Evolutionary conservation across 108 stramenopile genomes (phyloP).

Genomic region (Skeletonema grethae): DNA sequence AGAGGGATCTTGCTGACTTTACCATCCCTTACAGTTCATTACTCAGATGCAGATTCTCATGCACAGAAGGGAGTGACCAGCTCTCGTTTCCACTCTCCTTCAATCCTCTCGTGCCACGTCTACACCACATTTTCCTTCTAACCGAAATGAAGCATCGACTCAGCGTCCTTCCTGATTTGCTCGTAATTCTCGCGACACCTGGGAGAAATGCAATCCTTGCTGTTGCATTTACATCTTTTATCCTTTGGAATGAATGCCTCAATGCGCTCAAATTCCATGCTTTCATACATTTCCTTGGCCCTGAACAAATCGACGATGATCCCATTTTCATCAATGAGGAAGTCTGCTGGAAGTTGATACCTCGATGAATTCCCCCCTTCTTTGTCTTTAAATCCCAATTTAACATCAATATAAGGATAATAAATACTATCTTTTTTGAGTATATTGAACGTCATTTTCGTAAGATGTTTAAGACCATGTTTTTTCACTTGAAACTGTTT

Average conservation of each 20-base stretch:
- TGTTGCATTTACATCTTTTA: slow-evolving; percentile 15
- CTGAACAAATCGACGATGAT: slow-evolving; percentile 12
- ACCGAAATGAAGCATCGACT: background rate
- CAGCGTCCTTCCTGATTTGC: background rate
- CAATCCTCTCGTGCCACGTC: too few species aligned
- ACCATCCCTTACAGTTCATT: background rate
- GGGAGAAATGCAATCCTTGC: slow-evolving; percentile 13
- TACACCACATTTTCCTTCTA: background rate
- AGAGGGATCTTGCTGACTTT: too few species aligned
- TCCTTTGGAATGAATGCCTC: slow-evolving; percentile 15
- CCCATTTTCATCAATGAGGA: slow-evolving; percentile 20
- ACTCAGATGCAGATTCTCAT: too few species aligned
- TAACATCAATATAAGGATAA: background rate
- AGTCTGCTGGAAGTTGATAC: slow-evolving; percentile 12
- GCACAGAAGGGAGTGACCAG: too few species aligned
- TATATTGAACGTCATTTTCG: too few species aligned
- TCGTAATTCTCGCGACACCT: background rate
- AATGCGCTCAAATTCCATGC: slow-evolving; percentile 9
- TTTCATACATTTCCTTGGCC: background rate
- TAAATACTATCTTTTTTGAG: background rate
- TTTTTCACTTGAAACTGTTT: slow-evolving; percentile 2
- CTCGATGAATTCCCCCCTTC: background rate
- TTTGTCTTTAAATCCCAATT: background rate
- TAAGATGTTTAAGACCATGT: too few species aligned
- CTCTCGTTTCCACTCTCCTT: too few species aligned